A percentile compares a stretch with the other conserved stretches of the same genome.
Conservation (phyloP, 129 eudicot species). For the Mikania micrantha region DNA sequence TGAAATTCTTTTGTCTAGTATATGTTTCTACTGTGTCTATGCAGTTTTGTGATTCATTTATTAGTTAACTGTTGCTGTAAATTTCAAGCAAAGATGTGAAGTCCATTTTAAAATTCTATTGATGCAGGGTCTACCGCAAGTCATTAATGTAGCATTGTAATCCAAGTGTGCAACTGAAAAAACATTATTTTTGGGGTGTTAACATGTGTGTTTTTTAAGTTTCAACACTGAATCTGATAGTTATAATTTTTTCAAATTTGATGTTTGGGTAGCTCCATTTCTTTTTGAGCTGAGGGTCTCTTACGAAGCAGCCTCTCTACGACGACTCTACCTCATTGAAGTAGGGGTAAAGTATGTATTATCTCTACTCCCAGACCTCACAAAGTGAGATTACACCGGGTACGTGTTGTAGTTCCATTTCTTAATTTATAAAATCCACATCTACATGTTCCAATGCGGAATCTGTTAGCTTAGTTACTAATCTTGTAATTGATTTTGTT, state of each 20-base stretch:
- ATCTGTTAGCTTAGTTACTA: too few relatives aligned
- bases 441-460: too few relatives aligned
- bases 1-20: not conserved
- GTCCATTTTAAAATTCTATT: not conserved
- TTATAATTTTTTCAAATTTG: not conserved
- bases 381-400: too few relatives aligned
- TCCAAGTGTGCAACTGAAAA: not conserved
- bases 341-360: too few relatives aligned
- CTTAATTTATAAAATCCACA: too few relatives aligned
- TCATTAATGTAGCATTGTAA: not conserved
- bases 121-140: constrained; percentile 2
- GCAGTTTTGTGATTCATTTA: constrained; percentile 29
- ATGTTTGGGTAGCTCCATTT: not conserved
- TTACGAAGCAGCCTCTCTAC: too few relatives aligned
- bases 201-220: not conserved
- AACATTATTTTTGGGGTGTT: not conserved
- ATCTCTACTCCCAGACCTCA: too few relatives aligned
- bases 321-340: too few relatives aligned
- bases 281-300: too few relatives aligned
- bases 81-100: constrained; percentile 13
- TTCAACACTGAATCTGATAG: not conserved
- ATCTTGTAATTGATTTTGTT: too few relatives aligned
- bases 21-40: constrained; percentile 24
- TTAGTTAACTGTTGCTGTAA: constrained; percentile 27
- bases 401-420: too few relatives aligned